phyloP scores from a whole-genome alignment of 768 basidiomycete genomes.

The Lyophyllum semitale region DNA sequence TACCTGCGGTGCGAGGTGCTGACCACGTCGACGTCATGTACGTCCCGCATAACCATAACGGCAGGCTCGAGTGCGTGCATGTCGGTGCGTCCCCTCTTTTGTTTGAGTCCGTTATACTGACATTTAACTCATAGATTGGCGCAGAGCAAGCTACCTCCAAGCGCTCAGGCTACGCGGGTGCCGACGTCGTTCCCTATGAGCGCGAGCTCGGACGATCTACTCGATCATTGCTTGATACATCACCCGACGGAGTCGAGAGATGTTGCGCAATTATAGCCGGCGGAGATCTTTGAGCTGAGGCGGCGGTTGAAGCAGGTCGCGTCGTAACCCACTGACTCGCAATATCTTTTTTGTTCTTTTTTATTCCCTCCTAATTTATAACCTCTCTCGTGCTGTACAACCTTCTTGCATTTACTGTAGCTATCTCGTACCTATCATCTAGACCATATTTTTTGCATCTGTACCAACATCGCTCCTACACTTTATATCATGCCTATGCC shows the following conservation, averaged over 20 bases:
- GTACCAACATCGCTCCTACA: not conserved
- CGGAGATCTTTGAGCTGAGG: conserved; percentile 35
- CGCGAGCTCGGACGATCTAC: conserved; percentile 37
- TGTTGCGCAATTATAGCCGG: conserved; percentile 32
- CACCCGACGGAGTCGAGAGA: conserved; percentile 39
- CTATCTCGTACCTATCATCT: not conserved
- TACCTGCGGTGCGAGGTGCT: not conserved
- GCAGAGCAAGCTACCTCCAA: not conserved
- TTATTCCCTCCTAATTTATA: too few relatives aligned
- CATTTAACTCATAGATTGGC: not conserved
- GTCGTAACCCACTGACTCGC: not conserved
- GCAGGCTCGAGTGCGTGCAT: conserved; percentile 37
- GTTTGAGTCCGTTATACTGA: not conserved
- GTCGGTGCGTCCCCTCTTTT: conserved; percentile 31
- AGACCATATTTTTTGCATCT: not conserved
- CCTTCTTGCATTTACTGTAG: not conserved
- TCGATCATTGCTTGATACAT: conserved; percentile 31
- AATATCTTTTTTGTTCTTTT: not conserved
- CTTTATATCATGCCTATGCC: not conserved
- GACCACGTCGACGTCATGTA: conserved; percentile 42
- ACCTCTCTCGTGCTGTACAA: not conserved
- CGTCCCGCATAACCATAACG: conserved; percentile 25
- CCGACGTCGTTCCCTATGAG: conserved; percentile 21
- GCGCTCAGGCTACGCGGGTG: not conserved
- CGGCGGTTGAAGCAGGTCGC: conserved; percentile 19